Base-by-base conservation (phyloP, 768 basidiomycete species). In the Pulveroboletus sp. region DNA sequence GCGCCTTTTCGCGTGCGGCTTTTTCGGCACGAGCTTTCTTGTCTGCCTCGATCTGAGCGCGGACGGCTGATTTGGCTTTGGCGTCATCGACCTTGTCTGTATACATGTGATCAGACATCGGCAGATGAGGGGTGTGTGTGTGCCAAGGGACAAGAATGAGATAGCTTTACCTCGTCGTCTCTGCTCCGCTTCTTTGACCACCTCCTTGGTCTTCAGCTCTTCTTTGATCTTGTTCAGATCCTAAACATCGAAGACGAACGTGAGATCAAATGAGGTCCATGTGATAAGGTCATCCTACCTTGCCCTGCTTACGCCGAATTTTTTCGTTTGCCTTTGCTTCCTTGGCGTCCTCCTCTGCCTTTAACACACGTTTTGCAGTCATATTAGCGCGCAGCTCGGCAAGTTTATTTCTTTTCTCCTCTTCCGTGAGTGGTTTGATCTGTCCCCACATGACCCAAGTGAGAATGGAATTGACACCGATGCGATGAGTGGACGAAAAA, bases 401-500 rank as follows among this genome's bases (percentile, higher is more conserved):
- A 0, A 98, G 76, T 61, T 84, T 90, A 57, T 82, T 73, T 51
- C 82, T 79, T 76, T 85, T 95, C 69, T 98, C 93, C 61, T 94
- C 93, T 69, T 97, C 93, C 0, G 94, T 97, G 45, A 99, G 68
- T 0, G 95, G 93, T 64, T 92, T 93, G 68, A 97, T 82, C 91
- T 92, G 49, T 18, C 18, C 17, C 2, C 5, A 13, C 10, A 28
- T 13, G 31, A 11, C 4, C 32, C 44, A 14, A 17, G n/a, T 24
- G 37, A 17, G 11, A 17, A 35, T 15, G 7, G 9, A 14, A n/a
- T 32, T 18, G 18, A 31, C 7, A 21, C 2, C 18, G 5, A 8
- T 14, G 30, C 18, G 8, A 5, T 15, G 42, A 21, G 7, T 8
- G 5, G 17, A 31, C 1, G 4, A 26, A 7, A 17, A 17, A 42